Percentiles rank a stretch among this genome's conserved stretches.
Conservation (phyloP, 345 rosid genomes). For the Melaleuca alternifolia region DNA sequence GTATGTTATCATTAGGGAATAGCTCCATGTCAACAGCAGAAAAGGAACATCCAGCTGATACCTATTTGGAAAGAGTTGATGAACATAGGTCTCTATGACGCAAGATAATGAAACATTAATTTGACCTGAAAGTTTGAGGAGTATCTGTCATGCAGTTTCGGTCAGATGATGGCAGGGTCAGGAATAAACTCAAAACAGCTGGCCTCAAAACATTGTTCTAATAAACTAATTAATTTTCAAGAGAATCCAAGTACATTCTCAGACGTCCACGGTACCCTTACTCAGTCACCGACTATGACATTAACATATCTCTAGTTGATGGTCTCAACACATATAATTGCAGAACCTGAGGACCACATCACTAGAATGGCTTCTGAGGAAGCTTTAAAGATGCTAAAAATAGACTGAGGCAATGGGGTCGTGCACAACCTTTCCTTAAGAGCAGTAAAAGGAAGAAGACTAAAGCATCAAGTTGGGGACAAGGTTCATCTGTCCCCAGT, state of each 20-base stretch:
- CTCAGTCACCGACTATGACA: not conserved
- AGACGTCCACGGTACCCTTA: not conserved
- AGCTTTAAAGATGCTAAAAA: slow-evolving; percentile 24
- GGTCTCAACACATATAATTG: not conserved
- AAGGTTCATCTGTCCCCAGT: slow-evolving; percentile 19
- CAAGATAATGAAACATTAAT: not conserved
- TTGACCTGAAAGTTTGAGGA: not conserved
- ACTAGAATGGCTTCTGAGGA: not conserved
- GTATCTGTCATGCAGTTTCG: not conserved
- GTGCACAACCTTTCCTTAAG: not conserved
- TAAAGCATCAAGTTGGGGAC: slow-evolving; percentile 12
- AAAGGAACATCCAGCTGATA: not conserved
- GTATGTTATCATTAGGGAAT: not conserved
- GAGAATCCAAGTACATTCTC: not conserved
- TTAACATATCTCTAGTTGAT: not conserved
- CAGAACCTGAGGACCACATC: not conserved
- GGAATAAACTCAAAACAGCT: not conserved
- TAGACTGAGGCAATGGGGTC: slow-evolving; percentile 8
- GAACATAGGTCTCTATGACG: not conserved
- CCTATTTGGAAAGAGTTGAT: not conserved
- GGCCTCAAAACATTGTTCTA: not conserved
- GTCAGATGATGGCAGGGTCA: not conserved
- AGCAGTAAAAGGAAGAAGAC: not conserved
- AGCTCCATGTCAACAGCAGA: not conserved
- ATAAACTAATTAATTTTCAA: not conserved